Evolutionary conservation across 371 early-diverging fungal genomes (phyloP), one percentile per base, ranked within the genome.

Genomic region (Mucor saturninus): DNA sequence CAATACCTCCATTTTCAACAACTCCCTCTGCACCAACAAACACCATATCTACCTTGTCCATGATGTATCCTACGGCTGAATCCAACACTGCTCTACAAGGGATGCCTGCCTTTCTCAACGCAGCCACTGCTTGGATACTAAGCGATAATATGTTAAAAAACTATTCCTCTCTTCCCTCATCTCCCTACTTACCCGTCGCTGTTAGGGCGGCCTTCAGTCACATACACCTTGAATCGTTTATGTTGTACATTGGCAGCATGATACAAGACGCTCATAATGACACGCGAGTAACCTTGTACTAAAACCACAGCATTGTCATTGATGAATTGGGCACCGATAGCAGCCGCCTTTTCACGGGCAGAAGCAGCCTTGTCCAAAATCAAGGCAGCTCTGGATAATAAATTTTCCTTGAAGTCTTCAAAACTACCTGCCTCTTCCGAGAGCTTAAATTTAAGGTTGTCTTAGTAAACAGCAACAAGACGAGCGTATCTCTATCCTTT

Each of bases 11-110:
- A 69, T 96, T 98, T 76, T 96, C 95, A 5, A 95, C 95, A 3
- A 98, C 95, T 39, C 94, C 99, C 77, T 98, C 99, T 11, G 98
- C 99, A 7, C 99, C 99, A 35, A 96, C 97, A 65, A 98, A 86
- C 0, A 96, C 95, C 86, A 93, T 83, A 71, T 96, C 95, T 14
- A 96, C 93, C 72, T 93, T 90, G 65, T 93, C 93, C 85, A 98
- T 95, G 59, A 94, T 85, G 75, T 92, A 95, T 37, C 94, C 97
- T 3, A 97, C 95, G 15, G 98, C 96, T 7, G 94, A 83, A 74
- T 98, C 99, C 67, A 93, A 75, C 21, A 98, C 90, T 29, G 96
- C 87, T 59, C 89, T 85, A 32, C 93, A 93, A 8, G 94, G 93
- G 42, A 98, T 92, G 56, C 93, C 93, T 30, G 85, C 79, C 66